Evolutionary conservation across 2,329 filamentous ascomycete genomes (phyloP).

Genomic region (Aspergillus jensenii): DNA sequence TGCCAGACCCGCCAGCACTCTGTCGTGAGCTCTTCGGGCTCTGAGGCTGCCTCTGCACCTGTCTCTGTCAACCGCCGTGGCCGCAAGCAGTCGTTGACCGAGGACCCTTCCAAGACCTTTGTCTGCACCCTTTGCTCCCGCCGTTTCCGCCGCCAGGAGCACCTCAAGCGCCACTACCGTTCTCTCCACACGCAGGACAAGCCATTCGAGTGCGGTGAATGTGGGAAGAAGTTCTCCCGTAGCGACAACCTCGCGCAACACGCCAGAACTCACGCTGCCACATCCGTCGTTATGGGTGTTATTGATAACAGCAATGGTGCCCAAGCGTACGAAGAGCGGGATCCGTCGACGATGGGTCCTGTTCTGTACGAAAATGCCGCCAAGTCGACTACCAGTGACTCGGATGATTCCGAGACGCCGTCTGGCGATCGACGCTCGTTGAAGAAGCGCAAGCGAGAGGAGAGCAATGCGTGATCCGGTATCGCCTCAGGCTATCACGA

Average conservation of each 20-base stretch:
- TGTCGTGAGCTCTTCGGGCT: constrained; percentile 49
- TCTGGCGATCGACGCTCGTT: constrained; percentile 51
- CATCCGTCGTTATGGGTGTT: constrained; percentile 87
- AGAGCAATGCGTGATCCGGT: constrained; percentile 53
- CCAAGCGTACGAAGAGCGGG: constrained; percentile 51
- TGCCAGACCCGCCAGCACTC: constrained; percentile 46
- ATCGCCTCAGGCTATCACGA: constrained; percentile 27
- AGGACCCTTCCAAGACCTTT: constrained; percentile 97
- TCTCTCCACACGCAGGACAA: constrained; percentile 98
- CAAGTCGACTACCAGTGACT: constrained; percentile 49
- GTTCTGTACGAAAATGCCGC: constrained; percentile 78
- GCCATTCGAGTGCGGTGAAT: constrained; percentile 96
- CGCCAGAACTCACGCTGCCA: constrained; percentile 85
- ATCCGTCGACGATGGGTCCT: constrained; percentile 68
- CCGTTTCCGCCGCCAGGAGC: constrained; percentile 96
- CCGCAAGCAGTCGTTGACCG: constrained; percentile 96
- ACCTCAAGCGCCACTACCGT: constrained; percentile 97
- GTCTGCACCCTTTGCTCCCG: constrained; percentile 95
- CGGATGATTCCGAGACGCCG: constrained; percentile 36
- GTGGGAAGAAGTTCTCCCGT: constrained; percentile 98
- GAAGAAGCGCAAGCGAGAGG: constrained; percentile 77
- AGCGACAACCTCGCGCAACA: constrained; percentile 98
- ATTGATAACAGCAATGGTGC: constrained; percentile 63
- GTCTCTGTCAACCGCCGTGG: constrained; percentile 80
- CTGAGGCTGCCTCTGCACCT: constrained; percentile 33